These are phyloP conservation scores for Alternaria triticimaculans DNA, from an alignment of 2,329 filamentous ascomycete genomes.

Conservation along the genomic window DNA sequence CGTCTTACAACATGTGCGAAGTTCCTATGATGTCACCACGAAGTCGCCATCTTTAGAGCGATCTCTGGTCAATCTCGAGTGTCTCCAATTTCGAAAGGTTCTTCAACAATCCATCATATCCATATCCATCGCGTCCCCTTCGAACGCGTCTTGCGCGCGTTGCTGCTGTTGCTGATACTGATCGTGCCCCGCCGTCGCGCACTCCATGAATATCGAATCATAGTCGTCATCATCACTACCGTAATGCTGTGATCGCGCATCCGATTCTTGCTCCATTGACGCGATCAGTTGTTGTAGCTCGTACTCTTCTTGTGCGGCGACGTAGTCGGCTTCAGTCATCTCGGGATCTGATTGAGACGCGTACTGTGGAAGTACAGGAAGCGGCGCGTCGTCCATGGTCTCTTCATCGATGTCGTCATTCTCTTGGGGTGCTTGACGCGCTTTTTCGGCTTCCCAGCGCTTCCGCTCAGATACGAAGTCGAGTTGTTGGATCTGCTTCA, in stretches of 20 bases:
- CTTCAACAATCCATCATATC: constrained; percentile 36
- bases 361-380: constrained; percentile 5
- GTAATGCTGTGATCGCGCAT: constrained; percentile 40
- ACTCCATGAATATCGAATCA: constrained; percentile 69
- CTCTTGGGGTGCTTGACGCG: constrained; percentile 48
- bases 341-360: constrained; percentile 24
- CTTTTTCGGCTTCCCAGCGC: constrained; percentile 55
- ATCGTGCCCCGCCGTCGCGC: constrained; percentile 56
- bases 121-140: constrained; percentile 48
- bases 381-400: constrained; percentile 16
- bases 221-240: constrained; percentile 68
- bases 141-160: neutral
- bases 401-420: constrained; percentile 36
- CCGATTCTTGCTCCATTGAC: constrained; percentile 48
- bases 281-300: constrained; percentile 55
- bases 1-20: neutral
- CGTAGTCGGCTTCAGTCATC: constrained; percentile 47
- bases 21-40: neutral
- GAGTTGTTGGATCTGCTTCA: constrained; percentile 54
- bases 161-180: constrained; percentile 35
- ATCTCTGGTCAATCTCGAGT: neutral
- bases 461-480: constrained; percentile 54
- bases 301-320: constrained; percentile 52
- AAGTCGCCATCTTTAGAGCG: neutral
- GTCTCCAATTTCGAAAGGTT: neutral